These are phyloP conservation scores for Tylopilus orsonianus DNA, from an alignment of 1,284 basidiomycete species.

Conservation along the genomic window DNA sequence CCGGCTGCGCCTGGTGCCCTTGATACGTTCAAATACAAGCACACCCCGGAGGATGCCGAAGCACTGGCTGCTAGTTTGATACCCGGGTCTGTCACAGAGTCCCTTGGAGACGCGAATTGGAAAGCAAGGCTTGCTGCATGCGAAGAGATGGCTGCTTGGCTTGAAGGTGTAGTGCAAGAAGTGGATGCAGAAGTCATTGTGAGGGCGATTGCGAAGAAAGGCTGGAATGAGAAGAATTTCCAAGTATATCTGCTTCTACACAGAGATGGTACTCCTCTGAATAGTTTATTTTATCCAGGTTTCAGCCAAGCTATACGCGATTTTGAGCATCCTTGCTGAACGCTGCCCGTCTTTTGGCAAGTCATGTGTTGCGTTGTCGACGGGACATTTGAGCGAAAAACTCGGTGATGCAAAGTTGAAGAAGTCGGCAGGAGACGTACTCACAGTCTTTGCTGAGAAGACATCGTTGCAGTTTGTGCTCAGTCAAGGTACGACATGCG, in stretches of 20 bases:
- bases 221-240: slow-evolving; percentile 98
- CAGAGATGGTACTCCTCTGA: slow-evolving; percentile 12
- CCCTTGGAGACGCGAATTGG: slow-evolving; percentile 88
- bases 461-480: slow-evolving; percentile 95
- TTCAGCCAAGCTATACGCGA: slow-evolving; percentile 81
- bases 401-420: slow-evolving; percentile 97
- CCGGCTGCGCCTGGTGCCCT: slow-evolving; percentile 51
- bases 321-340: slow-evolving; percentile 76
- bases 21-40: slow-evolving; percentile 90
- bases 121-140: slow-evolving; percentile 87
- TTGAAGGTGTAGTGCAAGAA: slow-evolving; percentile 64
- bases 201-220: slow-evolving; percentile 89
- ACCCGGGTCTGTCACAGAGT: slow-evolving; percentile 69
- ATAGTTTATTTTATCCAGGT: slow-evolving; percentile 54
- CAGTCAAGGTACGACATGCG: slow-evolving; percentile 68
- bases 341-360: slow-evolving; percentile 82
- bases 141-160: slow-evolving; percentile 85
- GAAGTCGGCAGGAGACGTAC: slow-evolving; percentile 91
- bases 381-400: slow-evolving; percentile 91
- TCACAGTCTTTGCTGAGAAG: slow-evolving; percentile 85
- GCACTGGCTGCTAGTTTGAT: slow-evolving; percentile 74
- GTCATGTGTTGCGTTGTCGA: slow-evolving; percentile 80
- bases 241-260: slow-evolving; percentile 56
- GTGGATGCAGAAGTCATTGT: slow-evolving; percentile 90
- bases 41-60: slow-evolving; percentile 92